Percentiles rank a stretch among this genome's conserved stretches.
Conservation (phyloP, 1,284 basidiomycete genomes). For the Ustilago curta region DNA sequence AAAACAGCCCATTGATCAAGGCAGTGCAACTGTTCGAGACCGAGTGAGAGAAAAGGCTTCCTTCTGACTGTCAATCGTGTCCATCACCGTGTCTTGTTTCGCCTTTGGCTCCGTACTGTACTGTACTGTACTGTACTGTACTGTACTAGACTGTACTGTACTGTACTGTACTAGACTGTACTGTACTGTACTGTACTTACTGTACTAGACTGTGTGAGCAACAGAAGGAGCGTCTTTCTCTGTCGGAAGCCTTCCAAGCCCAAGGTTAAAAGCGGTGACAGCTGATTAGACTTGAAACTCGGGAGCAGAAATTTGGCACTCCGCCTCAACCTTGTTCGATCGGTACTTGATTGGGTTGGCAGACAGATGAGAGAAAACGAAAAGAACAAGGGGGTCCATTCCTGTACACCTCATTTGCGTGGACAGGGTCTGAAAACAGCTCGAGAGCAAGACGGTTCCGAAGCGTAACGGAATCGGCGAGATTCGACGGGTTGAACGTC, state of each 20-base stretch:
- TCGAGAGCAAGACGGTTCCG: no score
- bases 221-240: not conserved
- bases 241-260: not conserved
- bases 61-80: no score
- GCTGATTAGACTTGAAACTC: conserved; percentile 7
- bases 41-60: no score
- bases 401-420: no score
- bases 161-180: not conserved
- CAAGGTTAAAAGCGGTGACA: conserved; percentile 1
- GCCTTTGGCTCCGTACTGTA: not conserved
- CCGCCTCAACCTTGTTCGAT: conserved; percentile 5
- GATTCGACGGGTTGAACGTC: not conserved
- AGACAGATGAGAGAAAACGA: not conserved
- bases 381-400: no score
- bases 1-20: no score
- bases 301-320: conserved; percentile 1
- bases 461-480: not conserved
- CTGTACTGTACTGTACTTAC: no score
- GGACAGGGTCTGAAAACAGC: not conserved
- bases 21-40: no score
- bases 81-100: not conserved
- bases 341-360: not conserved
- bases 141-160: not conserved
- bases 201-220: no score
- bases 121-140: not conserved